Conservation (phyloP, 768 basidiomycete genomes). For the Termitomyces titanicus region DNA sequence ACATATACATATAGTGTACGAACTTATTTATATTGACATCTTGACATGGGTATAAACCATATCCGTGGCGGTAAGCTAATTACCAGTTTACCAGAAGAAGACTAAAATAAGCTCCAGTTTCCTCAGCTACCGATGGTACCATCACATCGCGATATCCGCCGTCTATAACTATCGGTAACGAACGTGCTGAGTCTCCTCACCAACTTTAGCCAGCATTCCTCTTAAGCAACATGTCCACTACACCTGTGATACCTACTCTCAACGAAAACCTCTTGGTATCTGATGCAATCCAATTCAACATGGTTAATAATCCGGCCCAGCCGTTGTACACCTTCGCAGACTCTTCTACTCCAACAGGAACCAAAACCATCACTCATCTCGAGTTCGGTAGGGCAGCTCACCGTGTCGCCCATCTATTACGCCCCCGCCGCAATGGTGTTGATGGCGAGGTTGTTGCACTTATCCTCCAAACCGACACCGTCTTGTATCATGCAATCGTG, state of each 20-base stretch:
- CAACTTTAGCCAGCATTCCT: too few species aligned
- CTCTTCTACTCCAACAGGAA: neutral
- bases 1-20: too few species aligned
- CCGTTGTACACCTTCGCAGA: constrained; percentile 8
- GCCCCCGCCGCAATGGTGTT: constrained; percentile 26
- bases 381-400: constrained; percentile 45
- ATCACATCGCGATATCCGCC: too few species aligned
- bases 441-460: constrained; percentile 34
- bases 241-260: constrained; percentile 1
- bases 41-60: too few species aligned
- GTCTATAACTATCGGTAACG: too few species aligned
- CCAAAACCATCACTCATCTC: constrained; percentile 30
- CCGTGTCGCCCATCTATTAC: constrained; percentile 35
- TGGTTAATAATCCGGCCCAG: constrained; percentile 8
- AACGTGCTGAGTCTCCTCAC: too few species aligned
- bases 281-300: constrained; percentile 13
- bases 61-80: too few species aligned
- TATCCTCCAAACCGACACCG: constrained; percentile 27
- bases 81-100: too few species aligned
- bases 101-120: too few species aligned
- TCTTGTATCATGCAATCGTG: constrained; percentile 40
- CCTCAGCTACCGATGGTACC: too few species aligned
- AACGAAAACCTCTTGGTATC: constrained; percentile 2
- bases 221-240: neutral
- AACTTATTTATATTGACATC: too few species aligned